Conservation (phyloP, 2,329 filamentous ascomycete species). For the Epichloe coenophiala region DNA sequence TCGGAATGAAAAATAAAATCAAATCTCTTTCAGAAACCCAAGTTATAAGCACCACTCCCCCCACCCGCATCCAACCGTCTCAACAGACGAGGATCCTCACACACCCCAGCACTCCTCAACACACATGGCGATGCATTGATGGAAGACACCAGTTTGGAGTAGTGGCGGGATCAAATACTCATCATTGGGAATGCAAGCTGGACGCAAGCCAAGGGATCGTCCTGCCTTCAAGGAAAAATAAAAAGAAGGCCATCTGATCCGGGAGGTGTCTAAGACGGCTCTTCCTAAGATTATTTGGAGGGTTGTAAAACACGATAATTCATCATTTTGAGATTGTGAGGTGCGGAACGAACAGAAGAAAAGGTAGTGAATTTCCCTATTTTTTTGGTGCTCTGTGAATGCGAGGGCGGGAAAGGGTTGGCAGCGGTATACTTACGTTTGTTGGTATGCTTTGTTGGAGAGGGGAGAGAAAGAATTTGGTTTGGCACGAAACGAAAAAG, state of each 20-base stretch:
- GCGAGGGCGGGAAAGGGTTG: too few relatives aligned
- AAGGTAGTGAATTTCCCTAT: background rate
- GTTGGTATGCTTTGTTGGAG: background rate
- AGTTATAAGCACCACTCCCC: conserved; percentile 31
- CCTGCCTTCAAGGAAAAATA: conserved; percentile 1
- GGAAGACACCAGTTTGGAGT: conserved; percentile 9
- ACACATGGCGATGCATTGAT: conserved; percentile 23
- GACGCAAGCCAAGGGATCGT: conserved; percentile 9
- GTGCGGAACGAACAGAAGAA: background rate
- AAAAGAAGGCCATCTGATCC: conserved; percentile 6
- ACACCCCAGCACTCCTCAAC: conserved; percentile 5
- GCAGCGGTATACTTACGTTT: background rate
- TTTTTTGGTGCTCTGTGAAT: background rate
- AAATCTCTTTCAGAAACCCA: conserved; percentile 30
- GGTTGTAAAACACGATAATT: conserved; percentile 24
- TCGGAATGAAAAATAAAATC: background rate
- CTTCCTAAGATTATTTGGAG: conserved; percentile 27
- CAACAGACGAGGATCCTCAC: conserved; percentile 9
- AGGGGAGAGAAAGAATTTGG: background rate
- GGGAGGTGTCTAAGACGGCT: conserved; percentile 31
- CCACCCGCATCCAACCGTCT: conserved; percentile 20
- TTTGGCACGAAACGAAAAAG: background rate
- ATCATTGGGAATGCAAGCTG: background rate
- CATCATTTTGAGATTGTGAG: conserved; percentile 22
- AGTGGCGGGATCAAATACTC: conserved; percentile 9